Conservation (phyloP, 208 protist species). For the Blastocrithidia nonstop region DNA sequence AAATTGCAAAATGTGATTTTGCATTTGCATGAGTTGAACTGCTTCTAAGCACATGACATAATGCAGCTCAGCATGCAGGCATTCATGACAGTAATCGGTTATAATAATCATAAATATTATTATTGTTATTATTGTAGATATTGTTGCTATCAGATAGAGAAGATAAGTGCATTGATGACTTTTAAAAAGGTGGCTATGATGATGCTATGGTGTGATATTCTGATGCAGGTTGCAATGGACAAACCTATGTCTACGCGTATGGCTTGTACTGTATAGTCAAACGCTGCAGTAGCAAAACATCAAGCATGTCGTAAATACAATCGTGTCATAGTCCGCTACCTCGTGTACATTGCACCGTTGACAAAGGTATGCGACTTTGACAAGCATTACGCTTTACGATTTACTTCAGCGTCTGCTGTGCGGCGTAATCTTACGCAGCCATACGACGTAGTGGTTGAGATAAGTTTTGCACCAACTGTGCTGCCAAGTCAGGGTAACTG, state of each 20-base stretch:
- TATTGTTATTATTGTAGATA: too few species aligned
- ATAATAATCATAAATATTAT: not conserved
- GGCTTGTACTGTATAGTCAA: conserved; percentile 36
- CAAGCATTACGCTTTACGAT: conserved; percentile 26
- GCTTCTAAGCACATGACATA: too few species aligned
- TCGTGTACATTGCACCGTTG: conserved; percentile 10
- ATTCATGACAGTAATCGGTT: not conserved
- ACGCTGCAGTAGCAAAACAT: conserved; percentile 21
- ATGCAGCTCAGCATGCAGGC: too few species aligned
- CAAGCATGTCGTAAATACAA: conserved; percentile 46
- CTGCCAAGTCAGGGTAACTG: conserved; percentile 46
- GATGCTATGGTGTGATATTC: not conserved
- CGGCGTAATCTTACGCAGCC: conserved; percentile 36
- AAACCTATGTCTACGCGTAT: conserved; percentile 8
- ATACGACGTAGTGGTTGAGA: conserved; percentile 52
- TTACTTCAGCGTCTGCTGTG: conserved; percentile 18
- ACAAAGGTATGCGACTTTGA: conserved; percentile 24
- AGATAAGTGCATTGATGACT: too few species aligned
- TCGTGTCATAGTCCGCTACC: conserved; percentile 35
- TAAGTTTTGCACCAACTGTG: conserved; percentile 67
- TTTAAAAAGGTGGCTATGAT: too few species aligned
- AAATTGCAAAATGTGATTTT: too few species aligned
- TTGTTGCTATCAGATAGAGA: too few species aligned
- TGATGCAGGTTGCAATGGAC: not conserved
- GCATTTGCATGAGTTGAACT: too few species aligned